phyloP scores from a whole-genome alignment of 2,329 filamentous ascomycete genomes.

The Immersiporthe knoxdaviesiana region DNA sequence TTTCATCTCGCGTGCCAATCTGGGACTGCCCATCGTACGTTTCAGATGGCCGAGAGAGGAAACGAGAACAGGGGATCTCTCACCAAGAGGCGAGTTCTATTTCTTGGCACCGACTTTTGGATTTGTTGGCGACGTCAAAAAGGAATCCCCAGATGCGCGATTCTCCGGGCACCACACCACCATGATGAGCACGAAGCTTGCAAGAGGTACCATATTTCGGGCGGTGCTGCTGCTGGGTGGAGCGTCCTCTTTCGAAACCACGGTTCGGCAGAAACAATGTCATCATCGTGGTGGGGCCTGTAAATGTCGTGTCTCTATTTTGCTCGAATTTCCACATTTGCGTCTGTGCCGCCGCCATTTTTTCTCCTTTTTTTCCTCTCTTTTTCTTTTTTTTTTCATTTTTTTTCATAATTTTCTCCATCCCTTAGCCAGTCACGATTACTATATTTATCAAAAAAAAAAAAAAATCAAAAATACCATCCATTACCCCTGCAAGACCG shows the following conservation, averaged over 20 bases:
- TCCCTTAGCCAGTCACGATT: not conserved
- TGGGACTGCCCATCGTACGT: slow-evolving; percentile 21
- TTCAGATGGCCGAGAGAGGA: slow-evolving; percentile 26
- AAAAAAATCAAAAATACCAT: too few relatives aligned
- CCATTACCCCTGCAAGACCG: not conserved
- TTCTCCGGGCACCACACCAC: not conserved
- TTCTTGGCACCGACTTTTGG: not conserved
- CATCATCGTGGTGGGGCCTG: slow-evolving; percentile 5
- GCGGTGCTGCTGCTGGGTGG: slow-evolving; percentile 3
- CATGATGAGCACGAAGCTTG: not conserved
- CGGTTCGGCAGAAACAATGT: slow-evolving; percentile 1
- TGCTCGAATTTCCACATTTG: slow-evolving; percentile 5
- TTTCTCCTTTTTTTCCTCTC: not conserved
- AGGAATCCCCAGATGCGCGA: not conserved
- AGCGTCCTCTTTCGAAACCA: not conserved
- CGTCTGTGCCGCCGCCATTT: slow-evolving; percentile 4
- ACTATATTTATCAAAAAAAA: too few relatives aligned
- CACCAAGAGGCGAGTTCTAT: not conserved
- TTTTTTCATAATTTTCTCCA: not conserved
- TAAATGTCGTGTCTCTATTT: not conserved
- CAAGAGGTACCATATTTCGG: not conserved
- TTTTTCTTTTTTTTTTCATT: not conserved
- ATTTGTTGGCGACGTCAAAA: slow-evolving; percentile 8
- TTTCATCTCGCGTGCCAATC: slow-evolving; percentile 28
- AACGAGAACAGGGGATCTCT: slow-evolving; percentile 17